Base-by-base conservation (phyloP, 148 eudicot genomes). In the Nyssa sinensis region DNA sequence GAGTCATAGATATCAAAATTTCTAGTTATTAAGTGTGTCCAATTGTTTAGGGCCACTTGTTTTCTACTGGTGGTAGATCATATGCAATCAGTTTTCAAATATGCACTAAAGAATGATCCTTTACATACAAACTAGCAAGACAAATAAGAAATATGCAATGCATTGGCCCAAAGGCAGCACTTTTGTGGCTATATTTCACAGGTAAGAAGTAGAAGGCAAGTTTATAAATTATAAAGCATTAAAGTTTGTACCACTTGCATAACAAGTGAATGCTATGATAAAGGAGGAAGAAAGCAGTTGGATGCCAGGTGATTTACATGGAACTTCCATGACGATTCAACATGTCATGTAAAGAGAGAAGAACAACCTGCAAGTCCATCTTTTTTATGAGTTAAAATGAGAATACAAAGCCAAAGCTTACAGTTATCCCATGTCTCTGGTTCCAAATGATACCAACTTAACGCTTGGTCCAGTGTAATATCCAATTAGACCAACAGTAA, bases 21-120 rank as follows among this genome's bases (percentile, higher is more conserved):
- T 64, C 29, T 44, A 12, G 16, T 14, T 44, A 44, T 44, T 44
- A 11, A 44, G n/a, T 19, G 6, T 44, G 16, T 44, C 16, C 51
- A 44, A 6, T 11, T 44, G 37, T 66, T 68, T 51, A 63, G 74
- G 74, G 57, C 82, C 74, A 74, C 73, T 67, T n/a, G 24, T 34
- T 33, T 55, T 16, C 7, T 53, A 53, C n/a, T 21, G 21, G 3
- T 53, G 23, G 23, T 21, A 53, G 58, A 21, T 16, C 16, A 53
- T 6, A 53, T 6, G 17, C 23, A 53, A 3, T 53, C 23, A 5
- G 23, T 49, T 49, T 7, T 6, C 11, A 13, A 49, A 13, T 14
- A 49, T 49, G 55, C 55, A 49, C 8, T 49, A 49, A 3, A 14
- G 55, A 7, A 49, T 49, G 4, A 49, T 49, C 55, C 55, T 49